These are phyloP conservation scores for Neonothopanus nambi DNA, from an alignment of 1,284 basidiomycete species.

Conservation along the genomic window DNA sequence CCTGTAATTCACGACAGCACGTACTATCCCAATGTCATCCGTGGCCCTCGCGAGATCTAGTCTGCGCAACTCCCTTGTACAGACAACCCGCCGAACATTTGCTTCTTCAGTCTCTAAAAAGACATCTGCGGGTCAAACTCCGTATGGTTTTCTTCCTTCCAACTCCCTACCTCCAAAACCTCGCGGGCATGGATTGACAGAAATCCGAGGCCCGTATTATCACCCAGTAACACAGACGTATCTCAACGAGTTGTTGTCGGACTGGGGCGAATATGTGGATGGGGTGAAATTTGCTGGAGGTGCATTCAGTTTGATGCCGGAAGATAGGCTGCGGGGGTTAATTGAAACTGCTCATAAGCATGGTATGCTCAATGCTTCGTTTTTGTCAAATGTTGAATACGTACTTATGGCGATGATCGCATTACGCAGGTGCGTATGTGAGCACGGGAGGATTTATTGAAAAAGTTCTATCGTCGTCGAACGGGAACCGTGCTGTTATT, in stretches of 20 bases:
- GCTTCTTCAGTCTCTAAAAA: background rate
- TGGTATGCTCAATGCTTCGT: slow-evolving; percentile 21
- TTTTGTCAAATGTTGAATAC: background rate
- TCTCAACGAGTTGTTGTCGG: slow-evolving; percentile 21
- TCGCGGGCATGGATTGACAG: slow-evolving; percentile 34
- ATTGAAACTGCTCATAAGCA: slow-evolving; percentile 44
- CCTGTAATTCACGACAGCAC: background rate
- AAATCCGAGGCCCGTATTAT: slow-evolving; percentile 39
- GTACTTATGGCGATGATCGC: background rate
- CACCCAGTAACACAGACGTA: slow-evolving; percentile 24
- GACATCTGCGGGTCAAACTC: background rate
- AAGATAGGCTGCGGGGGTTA: slow-evolving; percentile 34
- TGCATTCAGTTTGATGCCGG: slow-evolving; percentile 45
- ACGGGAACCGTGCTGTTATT: slow-evolving; percentile 34
- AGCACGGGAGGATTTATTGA: slow-evolving; percentile 47
- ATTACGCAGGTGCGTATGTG: slow-evolving; percentile 29
- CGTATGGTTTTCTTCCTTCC: slow-evolving; percentile 26
- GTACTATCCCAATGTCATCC: background rate
- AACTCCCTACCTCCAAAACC: slow-evolving; percentile 28
- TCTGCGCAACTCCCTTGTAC: background rate
- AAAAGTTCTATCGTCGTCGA: slow-evolving; percentile 39
- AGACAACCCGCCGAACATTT: background rate
- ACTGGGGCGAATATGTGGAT: slow-evolving; percentile 43
- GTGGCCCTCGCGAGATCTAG: background rate
- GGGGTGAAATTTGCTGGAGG: slow-evolving; percentile 50